Base-by-base conservation (phyloP, 2,329 filamentous ascomycete species). In the Simplicillium aogashimaense region DNA sequence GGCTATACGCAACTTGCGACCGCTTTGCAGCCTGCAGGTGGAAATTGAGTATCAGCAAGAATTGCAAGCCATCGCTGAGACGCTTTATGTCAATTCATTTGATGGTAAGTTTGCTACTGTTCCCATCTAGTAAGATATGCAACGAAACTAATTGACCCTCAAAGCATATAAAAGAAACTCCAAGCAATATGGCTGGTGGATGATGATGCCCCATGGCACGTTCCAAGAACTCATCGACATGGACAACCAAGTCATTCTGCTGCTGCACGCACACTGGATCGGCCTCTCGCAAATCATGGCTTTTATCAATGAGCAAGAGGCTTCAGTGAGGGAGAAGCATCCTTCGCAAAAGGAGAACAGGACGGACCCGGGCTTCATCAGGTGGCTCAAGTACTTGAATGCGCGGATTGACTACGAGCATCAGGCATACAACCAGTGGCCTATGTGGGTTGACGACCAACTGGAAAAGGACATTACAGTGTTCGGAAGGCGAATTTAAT, bases 111-210 rank as follows among this genome's bases (percentile, higher is more conserved):
- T n/a, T 25, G 17, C 32, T 14, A 11, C 29, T 25, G 10, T 30
- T 7, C 9, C 25, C 15, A 5, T 42, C 7, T 10, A 7, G n/a
- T 30, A 8, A 6, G 30, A 6, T 12, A 2, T n/a, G n/a, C 10
- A 7, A 25, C 16, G 12, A 25, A 17, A 34, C 37, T 50, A 40
- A 49, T 37, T 36, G 9, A 29, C 15, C 12, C 5, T 12, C 14
- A 10, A 31, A 72, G 72, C 71, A 13, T 75, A 74, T 50, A 59
- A 66, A 45, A 57, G 65, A n/a, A 62, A 75, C 39, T 61, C 60
- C 33, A 56, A 61, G 40, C 70, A 74, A 48, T 76, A 73, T 50
- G 61, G 53, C 4, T 77, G 72, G 73, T 76, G 72, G 72, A 76
- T 76, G 63, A 63, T 71, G 52, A 61, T 77, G 7, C 66, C 71